Conservation (phyloP, 2,329 filamentous ascomycete genomes). For the Metarhizium anisopliae region DNA sequence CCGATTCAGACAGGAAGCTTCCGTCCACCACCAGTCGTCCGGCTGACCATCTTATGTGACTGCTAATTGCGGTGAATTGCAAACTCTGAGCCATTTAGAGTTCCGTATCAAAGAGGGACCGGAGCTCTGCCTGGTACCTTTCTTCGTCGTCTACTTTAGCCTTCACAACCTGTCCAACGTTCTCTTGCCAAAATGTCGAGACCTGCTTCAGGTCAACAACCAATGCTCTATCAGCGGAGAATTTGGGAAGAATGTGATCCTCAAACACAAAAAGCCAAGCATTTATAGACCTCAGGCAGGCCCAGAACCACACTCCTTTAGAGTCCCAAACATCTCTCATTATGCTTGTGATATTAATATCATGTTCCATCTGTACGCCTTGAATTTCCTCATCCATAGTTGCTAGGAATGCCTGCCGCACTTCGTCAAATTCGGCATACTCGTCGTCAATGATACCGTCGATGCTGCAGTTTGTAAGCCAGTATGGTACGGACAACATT, state of each 20-base stretch:
- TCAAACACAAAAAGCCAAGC: constrained; percentile 13
- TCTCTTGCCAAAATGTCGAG: constrained; percentile 10
- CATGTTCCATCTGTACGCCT: constrained; percentile 6
- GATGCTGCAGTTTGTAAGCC: constrained; percentile 18
- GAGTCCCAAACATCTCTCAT: constrained; percentile 11
- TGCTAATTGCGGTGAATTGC: neutral
- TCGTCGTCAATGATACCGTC: constrained; percentile 10
- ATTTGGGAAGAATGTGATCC: constrained; percentile 10
- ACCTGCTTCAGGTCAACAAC: constrained; percentile 7
- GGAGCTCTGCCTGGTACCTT: constrained; percentile 9
- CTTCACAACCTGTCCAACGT: constrained; percentile 2
- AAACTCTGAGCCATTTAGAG: neutral
- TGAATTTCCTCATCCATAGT: constrained; percentile 9
- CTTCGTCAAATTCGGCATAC: constrained; percentile 9
- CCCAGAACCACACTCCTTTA: constrained; percentile 15
- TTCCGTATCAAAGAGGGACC: neutral
- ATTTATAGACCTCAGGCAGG: constrained; percentile 11
- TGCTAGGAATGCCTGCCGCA: constrained; percentile 8
- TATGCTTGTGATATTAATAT: constrained; percentile 7
- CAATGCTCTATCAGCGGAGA: constrained; percentile 7
- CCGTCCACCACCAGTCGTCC: no score
- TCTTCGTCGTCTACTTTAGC: constrained; percentile 11
- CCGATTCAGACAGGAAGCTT: no score
- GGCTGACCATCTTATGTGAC: no score
- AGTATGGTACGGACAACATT: constrained; percentile 22